These are phyloP conservation scores for Schwanniomyces etchellsii DNA, from an alignment of 1,139 yeast species.

Conservation along the genomic window DNA sequence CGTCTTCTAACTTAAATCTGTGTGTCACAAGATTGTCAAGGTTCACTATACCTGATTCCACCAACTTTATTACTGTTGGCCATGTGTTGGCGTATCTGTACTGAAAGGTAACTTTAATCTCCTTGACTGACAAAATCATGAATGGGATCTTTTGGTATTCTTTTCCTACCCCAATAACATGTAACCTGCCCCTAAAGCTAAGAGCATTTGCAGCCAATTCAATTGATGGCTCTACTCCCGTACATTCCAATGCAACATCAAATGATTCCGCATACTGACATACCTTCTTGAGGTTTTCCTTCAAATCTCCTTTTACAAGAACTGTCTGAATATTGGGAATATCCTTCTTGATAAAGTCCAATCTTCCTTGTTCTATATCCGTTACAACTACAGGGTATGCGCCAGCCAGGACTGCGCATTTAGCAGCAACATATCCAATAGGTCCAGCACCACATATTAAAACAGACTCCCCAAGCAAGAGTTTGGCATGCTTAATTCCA, in stretches of 20 bases:
- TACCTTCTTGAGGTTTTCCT: conserved; percentile 16
- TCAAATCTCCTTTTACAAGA: conserved; percentile 15
- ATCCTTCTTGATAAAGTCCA: conserved; percentile 20
- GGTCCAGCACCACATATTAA: conserved; percentile 24
- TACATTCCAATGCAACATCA: conserved; percentile 21
- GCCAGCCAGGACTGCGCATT: conserved; percentile 18
- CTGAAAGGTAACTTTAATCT: conserved; percentile 29
- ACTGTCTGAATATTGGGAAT: conserved; percentile 22
- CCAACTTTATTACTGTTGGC: conserved; percentile 16
- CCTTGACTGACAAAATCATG: conserved; percentile 32
- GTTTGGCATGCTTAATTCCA: conserved; percentile 16
- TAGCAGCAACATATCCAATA: conserved; percentile 20
- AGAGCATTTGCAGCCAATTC: conserved; percentile 23
- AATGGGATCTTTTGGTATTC: conserved; percentile 29
- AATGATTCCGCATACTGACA: conserved; percentile 7
- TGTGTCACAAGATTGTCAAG: conserved; percentile 8
- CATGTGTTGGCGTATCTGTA: conserved; percentile 34
- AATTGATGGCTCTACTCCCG: conserved; percentile 24
- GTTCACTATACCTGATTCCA: conserved; percentile 6
- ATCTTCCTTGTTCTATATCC: conserved; percentile 18
- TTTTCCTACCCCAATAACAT: conserved; percentile 31
- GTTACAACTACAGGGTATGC: conserved; percentile 20
- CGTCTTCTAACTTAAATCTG: conserved; percentile 7
- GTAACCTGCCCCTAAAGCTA: conserved; percentile 25
- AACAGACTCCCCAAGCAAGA: conserved; percentile 17